A percentile compares a stretch with the other conserved stretches of the same genome.
Evolutionary conservation across 352 stramenopile species (phyloP).

Genomic region (Globisporangium ultimum): DNA sequence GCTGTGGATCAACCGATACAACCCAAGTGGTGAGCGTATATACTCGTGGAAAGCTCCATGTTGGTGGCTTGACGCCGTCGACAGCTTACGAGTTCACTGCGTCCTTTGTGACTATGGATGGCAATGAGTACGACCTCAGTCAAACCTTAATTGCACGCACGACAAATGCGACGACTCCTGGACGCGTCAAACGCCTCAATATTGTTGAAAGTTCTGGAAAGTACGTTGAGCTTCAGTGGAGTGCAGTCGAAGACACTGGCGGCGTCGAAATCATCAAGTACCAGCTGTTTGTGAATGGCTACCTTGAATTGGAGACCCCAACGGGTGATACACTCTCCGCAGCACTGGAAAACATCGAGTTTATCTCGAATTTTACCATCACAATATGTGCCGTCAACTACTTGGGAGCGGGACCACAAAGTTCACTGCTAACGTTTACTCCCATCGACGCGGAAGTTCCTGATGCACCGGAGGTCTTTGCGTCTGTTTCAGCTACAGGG

Average conservation of each 20-base stretch:
- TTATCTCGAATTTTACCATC: slow-evolving; percentile 12
- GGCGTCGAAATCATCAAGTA: slow-evolving; percentile 34
- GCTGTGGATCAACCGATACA: slow-evolving; percentile 18
- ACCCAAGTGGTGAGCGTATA: slow-evolving; percentile 28
- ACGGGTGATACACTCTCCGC: slow-evolving; percentile 22
- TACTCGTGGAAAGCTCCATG: slow-evolving; percentile 21
- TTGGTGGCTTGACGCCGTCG: slow-evolving; percentile 27
- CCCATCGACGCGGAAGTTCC: neutral
- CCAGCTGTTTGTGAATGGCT: slow-evolving; percentile 44
- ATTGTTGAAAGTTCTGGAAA: slow-evolving; percentile 23
- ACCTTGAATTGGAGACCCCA: slow-evolving; percentile 15
- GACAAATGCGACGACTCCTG: slow-evolving; percentile 26
- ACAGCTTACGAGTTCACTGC: slow-evolving; percentile 37
- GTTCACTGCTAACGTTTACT: neutral
- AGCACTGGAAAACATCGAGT: slow-evolving; percentile 15
- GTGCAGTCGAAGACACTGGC: slow-evolving; percentile 32
- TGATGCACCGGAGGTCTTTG: slow-evolving; percentile 4
- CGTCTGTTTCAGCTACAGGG: slow-evolving; percentile 14
- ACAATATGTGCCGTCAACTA: slow-evolving; percentile 39
- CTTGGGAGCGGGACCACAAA: slow-evolving; percentile 27
- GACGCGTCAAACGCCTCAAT: slow-evolving; percentile 24
- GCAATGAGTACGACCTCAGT: slow-evolving; percentile 29
- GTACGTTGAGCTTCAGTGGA: slow-evolving; percentile 49
- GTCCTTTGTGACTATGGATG: slow-evolving; percentile 21
- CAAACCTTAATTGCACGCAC: slow-evolving; percentile 29